phyloP scores from a whole-genome alignment of 345 rosid genomes.

The Sonneratia caseolaris region DNA sequence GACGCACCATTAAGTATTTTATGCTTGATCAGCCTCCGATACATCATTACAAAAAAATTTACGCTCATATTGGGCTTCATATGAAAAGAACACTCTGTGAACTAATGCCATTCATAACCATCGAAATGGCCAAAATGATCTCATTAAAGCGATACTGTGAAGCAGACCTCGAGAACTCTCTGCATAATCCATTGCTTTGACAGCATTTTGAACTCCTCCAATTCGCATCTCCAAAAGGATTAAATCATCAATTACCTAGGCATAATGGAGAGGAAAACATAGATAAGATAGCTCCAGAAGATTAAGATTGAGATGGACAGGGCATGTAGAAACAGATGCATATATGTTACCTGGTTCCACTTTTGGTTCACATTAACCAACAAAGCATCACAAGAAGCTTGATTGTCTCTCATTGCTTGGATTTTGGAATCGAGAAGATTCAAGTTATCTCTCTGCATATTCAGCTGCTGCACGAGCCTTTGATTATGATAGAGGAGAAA shows the following conservation, averaged over 20 bases:
- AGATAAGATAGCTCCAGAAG: not conserved
- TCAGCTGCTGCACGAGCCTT: slow-evolving; percentile 68
- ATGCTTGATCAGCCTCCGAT: not conserved
- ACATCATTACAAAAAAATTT: not conserved
- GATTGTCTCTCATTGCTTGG: slow-evolving; percentile 41
- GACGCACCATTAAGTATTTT: not conserved
- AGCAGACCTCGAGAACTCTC: slow-evolving; percentile 42
- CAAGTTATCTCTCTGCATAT: slow-evolving; percentile 60
- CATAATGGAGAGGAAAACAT: not conserved
- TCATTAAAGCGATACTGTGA: not conserved
- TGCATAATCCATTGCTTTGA: slow-evolving; percentile 33
- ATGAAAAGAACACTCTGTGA: not conserved
- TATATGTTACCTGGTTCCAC: slow-evolving; percentile 63
- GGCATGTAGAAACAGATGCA: not conserved
- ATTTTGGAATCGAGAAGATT: slow-evolving; percentile 55
- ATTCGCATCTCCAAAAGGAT: slow-evolving; percentile 61
- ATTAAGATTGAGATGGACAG: not conserved
- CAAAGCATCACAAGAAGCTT: slow-evolving; percentile 51
- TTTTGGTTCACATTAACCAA: slow-evolving; percentile 51
- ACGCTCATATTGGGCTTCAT: slow-evolving; percentile 1
- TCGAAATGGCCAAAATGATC: not conserved
- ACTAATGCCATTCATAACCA: not conserved
- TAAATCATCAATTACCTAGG: slow-evolving; percentile 85
- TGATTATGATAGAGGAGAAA: slow-evolving; percentile 82
- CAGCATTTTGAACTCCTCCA: slow-evolving; percentile 42